Evolutionary conservation across 805 yeast genomes (phyloP), one percentile per base, ranked within the genome.

Genomic region (Candida vartiovaarae): DNA sequence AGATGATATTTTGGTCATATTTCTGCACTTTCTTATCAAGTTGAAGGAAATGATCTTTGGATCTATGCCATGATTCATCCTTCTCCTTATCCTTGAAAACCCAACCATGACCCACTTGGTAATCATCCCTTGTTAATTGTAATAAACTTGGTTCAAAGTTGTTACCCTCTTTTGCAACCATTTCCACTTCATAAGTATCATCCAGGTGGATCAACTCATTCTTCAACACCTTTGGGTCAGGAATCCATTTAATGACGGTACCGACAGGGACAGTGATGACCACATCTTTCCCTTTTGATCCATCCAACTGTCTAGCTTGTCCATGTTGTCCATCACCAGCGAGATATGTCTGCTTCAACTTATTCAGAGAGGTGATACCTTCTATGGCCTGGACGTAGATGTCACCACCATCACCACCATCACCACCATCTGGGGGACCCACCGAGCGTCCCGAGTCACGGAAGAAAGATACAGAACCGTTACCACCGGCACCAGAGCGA

Each of bases 401-500:
- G 42, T 82, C 73, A 3, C 99, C 99, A 24, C 99, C 99, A 48
- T 72, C 67, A 4, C 98, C 99, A 29, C 99, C 99, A 65, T 93
- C 97, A 8, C 99, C 99, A n/a, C 99, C 99, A 62, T 90, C 95
- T 0, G 99, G 95, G 0, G 99, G 98, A 0, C 99, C 99, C 20
- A 74, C 72, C 0, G 95, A 72, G 36, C 86, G 66, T 34, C 89
- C 86, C 4, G 95, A 85, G 52, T 88, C 98, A 51, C 96, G 70
- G 46, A 82, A 75, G 63, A 93, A 93, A 0, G 97, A 84, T 0
- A 88, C 82, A 30, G 76, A 71, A 6, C 99, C 99, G 59, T 82
- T 72, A 2, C 99, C 99, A 23, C 99, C 99, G 34, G 67, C 70
- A 0, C 99, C 99, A 27, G 95, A 78, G 4, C 66, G 60, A 7